These are phyloP conservation scores for Penicillium sp. DNA, from an alignment of 2,329 filamentous ascomycete species.

Conservation along the genomic window DNA sequence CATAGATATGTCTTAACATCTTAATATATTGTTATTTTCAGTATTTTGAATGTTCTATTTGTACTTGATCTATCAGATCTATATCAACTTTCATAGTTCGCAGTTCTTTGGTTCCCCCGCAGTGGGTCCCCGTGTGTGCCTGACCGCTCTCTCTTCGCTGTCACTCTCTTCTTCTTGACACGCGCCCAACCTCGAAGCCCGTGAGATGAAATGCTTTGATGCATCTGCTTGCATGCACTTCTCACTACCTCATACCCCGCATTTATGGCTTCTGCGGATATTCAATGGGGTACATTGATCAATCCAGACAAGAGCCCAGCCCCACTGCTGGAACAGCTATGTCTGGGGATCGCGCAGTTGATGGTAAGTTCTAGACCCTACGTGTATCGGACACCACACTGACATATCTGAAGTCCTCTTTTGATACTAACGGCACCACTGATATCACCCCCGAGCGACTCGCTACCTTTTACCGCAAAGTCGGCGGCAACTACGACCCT, in stretches of 20 bases:
- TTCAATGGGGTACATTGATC: conserved; percentile 64
- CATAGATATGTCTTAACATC: too few species aligned
- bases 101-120: conserved; percentile 15
- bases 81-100: neutral
- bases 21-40: too few species aligned
- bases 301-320: conserved; percentile 67
- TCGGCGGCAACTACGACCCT: conserved; percentile 73
- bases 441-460: conserved; percentile 65
- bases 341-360: conserved; percentile 66
- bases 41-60: neutral
- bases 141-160: conserved; percentile 21
- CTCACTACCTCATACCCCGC: conserved; percentile 3
- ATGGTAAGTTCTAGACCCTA: conserved; percentile 58
- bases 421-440: conserved; percentile 35
- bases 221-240: conserved; percentile 6
- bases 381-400: neutral
- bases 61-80: neutral
- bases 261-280: conserved; percentile 35
- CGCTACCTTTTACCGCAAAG: conserved; percentile 72
- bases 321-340: conserved; percentile 64
- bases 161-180: neutral
- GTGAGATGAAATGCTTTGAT: conserved; percentile 12
- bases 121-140: conserved; percentile 26
- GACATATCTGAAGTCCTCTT: conserved; percentile 25
- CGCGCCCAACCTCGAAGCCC: conserved; percentile 9